phyloP scores from a whole-genome alignment of 2,329 filamentous ascomycete genomes.

The Paraphoma chrysanthemicola region DNA sequence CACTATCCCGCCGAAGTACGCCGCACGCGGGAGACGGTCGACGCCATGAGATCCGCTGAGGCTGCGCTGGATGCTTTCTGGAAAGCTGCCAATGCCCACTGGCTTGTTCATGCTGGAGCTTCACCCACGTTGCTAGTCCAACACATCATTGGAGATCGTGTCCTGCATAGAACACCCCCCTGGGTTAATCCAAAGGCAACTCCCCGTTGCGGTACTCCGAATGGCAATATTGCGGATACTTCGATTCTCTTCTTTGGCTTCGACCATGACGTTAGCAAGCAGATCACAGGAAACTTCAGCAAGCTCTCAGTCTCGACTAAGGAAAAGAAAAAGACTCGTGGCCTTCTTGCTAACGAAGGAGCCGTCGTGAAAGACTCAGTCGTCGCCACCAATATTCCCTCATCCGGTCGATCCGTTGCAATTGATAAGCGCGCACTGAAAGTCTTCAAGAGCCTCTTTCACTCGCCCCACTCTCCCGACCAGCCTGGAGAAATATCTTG shows the following conservation, averaged over 20 bases:
- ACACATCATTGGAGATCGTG: constrained; percentile 37
- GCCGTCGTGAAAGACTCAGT: neutral
- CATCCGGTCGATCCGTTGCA: constrained; percentile 20
- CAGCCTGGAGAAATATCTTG: constrained; percentile 59
- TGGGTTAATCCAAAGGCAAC: constrained; percentile 50
- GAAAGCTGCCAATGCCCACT: constrained; percentile 37
- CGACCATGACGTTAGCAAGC: constrained; percentile 12
- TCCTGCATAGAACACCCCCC: constrained; percentile 55
- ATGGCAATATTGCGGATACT: neutral
- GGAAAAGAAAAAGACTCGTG: constrained; percentile 13
- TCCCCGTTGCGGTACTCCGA: too few species aligned
- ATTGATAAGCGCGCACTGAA: constrained; percentile 50
- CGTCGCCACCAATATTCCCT: neutral
- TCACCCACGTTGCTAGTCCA: constrained; percentile 5
- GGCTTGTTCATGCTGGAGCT: neutral
- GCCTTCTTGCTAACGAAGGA: neutral
- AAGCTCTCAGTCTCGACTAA: constrained; percentile 2
- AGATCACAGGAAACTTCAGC: constrained; percentile 18
- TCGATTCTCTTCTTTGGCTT: neutral
- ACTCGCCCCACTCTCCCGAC: constrained; percentile 36
- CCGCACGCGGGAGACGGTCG: constrained; percentile 51
- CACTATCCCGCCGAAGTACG: constrained; percentile 57
- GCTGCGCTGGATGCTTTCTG: constrained; percentile 57
- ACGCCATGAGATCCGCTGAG: constrained; percentile 52
- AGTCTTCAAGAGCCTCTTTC: constrained; percentile 54